These are phyloP conservation scores for Fallopia convolvulus DNA, from an alignment of 148 eudicot genomes.

Conservation along the genomic window DNA sequence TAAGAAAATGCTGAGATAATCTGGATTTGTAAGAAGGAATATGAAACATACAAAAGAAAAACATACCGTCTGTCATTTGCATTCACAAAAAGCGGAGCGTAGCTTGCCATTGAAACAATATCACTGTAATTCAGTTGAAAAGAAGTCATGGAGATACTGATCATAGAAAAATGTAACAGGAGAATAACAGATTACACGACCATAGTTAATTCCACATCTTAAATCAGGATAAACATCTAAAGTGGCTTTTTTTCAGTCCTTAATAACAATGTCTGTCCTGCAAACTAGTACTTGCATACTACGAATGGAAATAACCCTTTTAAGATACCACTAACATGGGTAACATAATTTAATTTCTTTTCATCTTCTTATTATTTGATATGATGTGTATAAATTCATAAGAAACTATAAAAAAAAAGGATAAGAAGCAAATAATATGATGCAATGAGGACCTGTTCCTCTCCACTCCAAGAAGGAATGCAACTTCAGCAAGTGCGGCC, in stretches of 20 bases:
- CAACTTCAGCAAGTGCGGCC: constrained; percentile 86
- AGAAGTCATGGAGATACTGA: constrained; percentile 5
- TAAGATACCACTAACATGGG: too few species aligned
- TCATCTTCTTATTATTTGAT: not conserved
- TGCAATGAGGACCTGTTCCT: constrained; percentile 45
- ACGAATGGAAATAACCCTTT: too few species aligned
- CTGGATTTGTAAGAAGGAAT: not conserved
- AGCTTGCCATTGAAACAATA: constrained; percentile 81
- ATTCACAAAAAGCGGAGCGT: constrained; percentile 86
- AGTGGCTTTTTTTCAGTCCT: too few species aligned
- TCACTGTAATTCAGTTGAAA: constrained; percentile 50
- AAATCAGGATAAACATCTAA: too few species aligned
- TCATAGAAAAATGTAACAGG: not conserved
- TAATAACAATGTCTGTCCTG: too few species aligned
- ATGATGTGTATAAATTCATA: not conserved
- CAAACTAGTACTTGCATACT: too few species aligned
- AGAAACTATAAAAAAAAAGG: too few species aligned
- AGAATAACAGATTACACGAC: too few species aligned
- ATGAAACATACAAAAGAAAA: not conserved
- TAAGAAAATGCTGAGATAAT: not conserved
- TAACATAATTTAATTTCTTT: too few species aligned
- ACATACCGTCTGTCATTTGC: constrained; percentile 49
- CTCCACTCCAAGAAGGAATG: constrained; percentile 85
- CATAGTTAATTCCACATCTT: too few species aligned
- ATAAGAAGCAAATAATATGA: too few species aligned